Conservation (phyloP, 164 flowering plant species). For the Sextonia rubra region DNA sequence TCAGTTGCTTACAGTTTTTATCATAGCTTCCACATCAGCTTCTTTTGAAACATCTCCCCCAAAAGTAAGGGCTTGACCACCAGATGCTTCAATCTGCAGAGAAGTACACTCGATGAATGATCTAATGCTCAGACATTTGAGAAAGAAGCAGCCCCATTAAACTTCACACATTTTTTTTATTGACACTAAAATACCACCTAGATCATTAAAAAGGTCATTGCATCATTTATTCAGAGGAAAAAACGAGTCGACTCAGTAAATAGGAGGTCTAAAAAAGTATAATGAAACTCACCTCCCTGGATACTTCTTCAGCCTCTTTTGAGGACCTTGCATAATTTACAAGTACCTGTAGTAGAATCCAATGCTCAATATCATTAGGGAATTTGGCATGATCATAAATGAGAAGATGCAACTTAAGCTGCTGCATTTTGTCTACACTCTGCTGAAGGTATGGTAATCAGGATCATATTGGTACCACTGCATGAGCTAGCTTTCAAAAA, state of each 20-base stretch:
- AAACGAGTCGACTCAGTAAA: neutral
- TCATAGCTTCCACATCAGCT: slow-evolving; percentile 87
- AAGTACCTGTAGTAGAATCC: slow-evolving; percentile 52
- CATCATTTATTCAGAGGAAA: neutral
- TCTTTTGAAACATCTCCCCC: slow-evolving; percentile 98
- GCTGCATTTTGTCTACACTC: neutral
- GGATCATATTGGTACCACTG: neutral
- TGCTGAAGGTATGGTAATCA: neutral
- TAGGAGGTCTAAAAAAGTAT: neutral
- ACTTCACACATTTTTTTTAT: too few relatives aligned
- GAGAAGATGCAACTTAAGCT: neutral
- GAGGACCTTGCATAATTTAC: slow-evolving; percentile 97
- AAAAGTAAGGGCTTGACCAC: slow-evolving; percentile 89
- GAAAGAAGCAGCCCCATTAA: too few relatives aligned
- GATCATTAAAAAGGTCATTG: neutral
- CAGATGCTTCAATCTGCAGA: slow-evolving; percentile 72
- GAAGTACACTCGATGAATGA: neutral
- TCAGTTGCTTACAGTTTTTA: slow-evolving; percentile 53
- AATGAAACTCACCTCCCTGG: slow-evolving; percentile 58
- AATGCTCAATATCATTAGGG: too few relatives aligned
- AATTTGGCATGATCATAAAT: neutral
- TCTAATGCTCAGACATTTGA: neutral
- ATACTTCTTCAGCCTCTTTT: slow-evolving; percentile 94
- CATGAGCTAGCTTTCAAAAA: neutral
- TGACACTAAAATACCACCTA: neutral